These are phyloP conservation scores for Heterococcus sp. DNA, from an alignment of 108 stramenopile genomes.

Conservation along the genomic window DNA sequence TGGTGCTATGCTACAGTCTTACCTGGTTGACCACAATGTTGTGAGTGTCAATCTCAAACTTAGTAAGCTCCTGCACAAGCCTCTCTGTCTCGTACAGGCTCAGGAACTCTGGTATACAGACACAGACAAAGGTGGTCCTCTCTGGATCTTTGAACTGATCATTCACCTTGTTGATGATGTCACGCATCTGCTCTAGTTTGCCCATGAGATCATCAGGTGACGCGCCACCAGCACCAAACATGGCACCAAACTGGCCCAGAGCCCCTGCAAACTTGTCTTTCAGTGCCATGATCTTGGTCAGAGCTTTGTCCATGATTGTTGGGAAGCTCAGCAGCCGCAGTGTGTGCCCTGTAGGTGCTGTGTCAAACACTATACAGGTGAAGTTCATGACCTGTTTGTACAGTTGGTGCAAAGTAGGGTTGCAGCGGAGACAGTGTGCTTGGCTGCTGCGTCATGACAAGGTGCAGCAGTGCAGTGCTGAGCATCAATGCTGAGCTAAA, in stretches of 20 bases:
- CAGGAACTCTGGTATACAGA: conserved; percentile 98
- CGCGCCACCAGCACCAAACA: conserved; percentile 71
- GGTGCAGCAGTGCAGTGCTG: conserved; percentile 89
- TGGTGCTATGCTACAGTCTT: no score
- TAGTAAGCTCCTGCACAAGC: conserved; percentile 97
- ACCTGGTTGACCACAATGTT: conserved; percentile 98
- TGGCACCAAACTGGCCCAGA: conserved; percentile 84
- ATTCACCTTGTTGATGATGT: conserved; percentile 74
- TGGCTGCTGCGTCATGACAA: conserved; percentile 70
- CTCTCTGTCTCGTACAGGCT: conserved; percentile 99
- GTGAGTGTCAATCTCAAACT: conserved; percentile 95
- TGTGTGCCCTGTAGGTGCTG: conserved; percentile 99
- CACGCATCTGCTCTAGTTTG: conserved; percentile 76
- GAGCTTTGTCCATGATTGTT: conserved; percentile 90
- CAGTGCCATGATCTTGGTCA: conserved; percentile 92
- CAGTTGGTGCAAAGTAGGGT: conserved; percentile 55
- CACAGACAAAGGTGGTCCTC: conserved; percentile 95
- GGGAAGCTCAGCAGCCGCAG: conserved; percentile 90
- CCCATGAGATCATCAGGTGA: conserved; percentile 58
- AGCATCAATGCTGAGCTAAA: conserved; percentile 96
- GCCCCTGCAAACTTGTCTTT: conserved; percentile 91
- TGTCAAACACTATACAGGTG: conserved; percentile 95
- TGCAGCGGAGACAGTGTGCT: not conserved
- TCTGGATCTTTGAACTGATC: conserved; percentile 93
- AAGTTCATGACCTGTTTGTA: conserved; percentile 91